Conservation (phyloP, 805 yeast genomes). For the Kluyveromyces siamensis region DNA sequence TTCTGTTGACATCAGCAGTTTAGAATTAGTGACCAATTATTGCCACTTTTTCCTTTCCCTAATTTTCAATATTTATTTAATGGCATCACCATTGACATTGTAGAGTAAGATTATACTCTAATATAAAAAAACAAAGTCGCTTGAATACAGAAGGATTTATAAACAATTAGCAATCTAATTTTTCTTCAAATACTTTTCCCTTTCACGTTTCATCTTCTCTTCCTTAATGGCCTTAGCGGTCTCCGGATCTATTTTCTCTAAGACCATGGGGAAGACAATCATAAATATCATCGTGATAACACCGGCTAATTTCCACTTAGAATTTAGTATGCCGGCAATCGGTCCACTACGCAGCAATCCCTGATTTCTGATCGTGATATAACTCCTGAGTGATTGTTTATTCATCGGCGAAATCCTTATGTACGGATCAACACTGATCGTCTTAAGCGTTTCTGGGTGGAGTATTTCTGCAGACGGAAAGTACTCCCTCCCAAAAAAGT, state of each 20-base stretch:
- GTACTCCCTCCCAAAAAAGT: constrained; percentile 27
- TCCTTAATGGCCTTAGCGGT: constrained; percentile 29
- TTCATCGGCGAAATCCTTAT: constrained; percentile 19
- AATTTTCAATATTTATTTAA: not conserved
- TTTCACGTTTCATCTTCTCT: constrained; percentile 20
- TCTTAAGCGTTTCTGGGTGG: constrained; percentile 23
- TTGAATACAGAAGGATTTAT: too few species aligned
- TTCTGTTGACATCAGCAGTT: not conserved
- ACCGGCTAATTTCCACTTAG: constrained; percentile 31
- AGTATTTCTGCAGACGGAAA: constrained; percentile 26
- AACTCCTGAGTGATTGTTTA: constrained; percentile 26
- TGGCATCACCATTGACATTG: too few species aligned
- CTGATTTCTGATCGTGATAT: constrained; percentile 25
- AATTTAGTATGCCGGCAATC: constrained; percentile 28
- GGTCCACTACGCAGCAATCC: constrained; percentile 31
- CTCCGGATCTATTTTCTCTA: constrained; percentile 36
- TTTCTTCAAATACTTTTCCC: constrained; percentile 14
- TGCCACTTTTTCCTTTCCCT: not conserved
- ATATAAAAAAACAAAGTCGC: too few species aligned
- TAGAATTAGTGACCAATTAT: not conserved
- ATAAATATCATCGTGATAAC: constrained; percentile 20
- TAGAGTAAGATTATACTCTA: too few species aligned
- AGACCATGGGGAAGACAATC: constrained; percentile 26
- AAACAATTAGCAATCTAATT: too few species aligned
- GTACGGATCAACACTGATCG: constrained; percentile 13